These are phyloP conservation scores for Microdochium paspali DNA, from an alignment of 2,329 filamentous ascomycete species.

Conservation along the genomic window DNA sequence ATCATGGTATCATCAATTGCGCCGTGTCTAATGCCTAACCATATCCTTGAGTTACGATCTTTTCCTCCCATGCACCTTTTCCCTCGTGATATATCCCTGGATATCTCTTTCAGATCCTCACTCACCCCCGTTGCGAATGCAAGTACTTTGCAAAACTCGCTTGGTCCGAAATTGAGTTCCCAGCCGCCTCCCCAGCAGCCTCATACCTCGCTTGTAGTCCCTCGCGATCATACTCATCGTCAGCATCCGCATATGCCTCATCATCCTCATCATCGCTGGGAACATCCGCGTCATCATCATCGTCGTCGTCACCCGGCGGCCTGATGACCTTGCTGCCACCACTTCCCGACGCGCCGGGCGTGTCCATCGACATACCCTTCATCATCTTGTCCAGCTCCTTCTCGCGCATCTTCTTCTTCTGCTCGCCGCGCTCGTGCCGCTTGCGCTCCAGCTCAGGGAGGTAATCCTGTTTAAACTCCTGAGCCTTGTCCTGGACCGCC, in stretches of 20 bases:
- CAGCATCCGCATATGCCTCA: slow-evolving; percentile 45
- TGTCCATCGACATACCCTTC: slow-evolving; percentile 67
- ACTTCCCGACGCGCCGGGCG: slow-evolving; percentile 11
- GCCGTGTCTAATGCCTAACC: slow-evolving; percentile 1
- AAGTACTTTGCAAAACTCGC: slow-evolving; percentile 56
- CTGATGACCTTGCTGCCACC: slow-evolving; percentile 17
- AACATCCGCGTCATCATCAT: slow-evolving; percentile 39
- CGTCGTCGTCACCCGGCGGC: slow-evolving; percentile 33
- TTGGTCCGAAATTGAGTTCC: slow-evolving; percentile 39
- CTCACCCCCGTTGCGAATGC: slow-evolving; percentile 15
- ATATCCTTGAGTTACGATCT: neutral
- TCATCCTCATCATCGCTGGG: slow-evolving; percentile 43
- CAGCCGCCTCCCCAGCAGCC: slow-evolving; percentile 57
- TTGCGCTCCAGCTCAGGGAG: slow-evolving; percentile 81
- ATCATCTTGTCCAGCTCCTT: slow-evolving; percentile 87
- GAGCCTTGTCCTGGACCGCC: slow-evolving; percentile 76
- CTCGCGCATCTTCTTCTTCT: slow-evolving; percentile 63
- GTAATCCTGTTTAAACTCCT: slow-evolving; percentile 86
- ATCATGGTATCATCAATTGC: slow-evolving; percentile 13
- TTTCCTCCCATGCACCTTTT: neutral
- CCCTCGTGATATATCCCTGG: too few relatives aligned
- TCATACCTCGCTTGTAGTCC: slow-evolving; percentile 70
- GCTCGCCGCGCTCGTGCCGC: slow-evolving; percentile 63
- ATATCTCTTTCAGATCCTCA: too few relatives aligned
- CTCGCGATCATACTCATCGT: slow-evolving; percentile 51